Evolutionary conservation across 257 asterid species (phyloP), one percentile per base, ranked within the genome.

Genomic region (Solanum dulcamara): DNA sequence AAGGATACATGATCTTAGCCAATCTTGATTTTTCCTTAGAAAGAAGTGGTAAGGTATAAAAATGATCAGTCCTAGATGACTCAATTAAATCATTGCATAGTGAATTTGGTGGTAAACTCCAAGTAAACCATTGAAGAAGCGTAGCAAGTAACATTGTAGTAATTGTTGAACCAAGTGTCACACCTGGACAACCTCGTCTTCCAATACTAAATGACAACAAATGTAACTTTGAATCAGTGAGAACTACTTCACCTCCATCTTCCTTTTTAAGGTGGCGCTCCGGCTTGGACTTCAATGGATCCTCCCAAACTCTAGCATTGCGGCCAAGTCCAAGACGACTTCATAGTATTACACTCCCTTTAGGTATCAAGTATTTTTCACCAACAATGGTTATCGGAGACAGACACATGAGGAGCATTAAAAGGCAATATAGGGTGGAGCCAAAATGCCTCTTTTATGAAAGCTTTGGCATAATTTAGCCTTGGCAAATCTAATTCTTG

Each of bases 401-500:
- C 6, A 17, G 91, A 86, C 1, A 70, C 85, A 4, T 87, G 92
- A 11, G 91, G 91, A 35, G 85, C 18, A 10, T 83, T 88, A 80
- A 87, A 90, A 62, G 89, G 84, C 2, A 84, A 38, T 1, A 89
- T 0, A 0, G 91, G 91, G 15, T 90, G 90, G 22, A 90, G 55
- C 18, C 93, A 77, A 3, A 87, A 85, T 0, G 88, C 83, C 68
- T 90, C 93, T 51, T 71, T 89, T 6, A 68, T 51, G 50, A 90
- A 88, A 18, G 91, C 86, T 14, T 86, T 90, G 0, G 88, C 6
- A 26, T 84, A 90, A 51, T 88, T 88, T 12, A 88, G 84, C 28
- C 66, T 38, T 2, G 91, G 38, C 14, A 90, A 11, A 28, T 90
- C 91, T 2, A 88, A 86, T 87, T 88, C 93, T 46, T 89, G 53